These are phyloP conservation scores for Fraxinus dipetala DNA, from an alignment of 305 asterid species.

Conservation along the genomic window DNA sequence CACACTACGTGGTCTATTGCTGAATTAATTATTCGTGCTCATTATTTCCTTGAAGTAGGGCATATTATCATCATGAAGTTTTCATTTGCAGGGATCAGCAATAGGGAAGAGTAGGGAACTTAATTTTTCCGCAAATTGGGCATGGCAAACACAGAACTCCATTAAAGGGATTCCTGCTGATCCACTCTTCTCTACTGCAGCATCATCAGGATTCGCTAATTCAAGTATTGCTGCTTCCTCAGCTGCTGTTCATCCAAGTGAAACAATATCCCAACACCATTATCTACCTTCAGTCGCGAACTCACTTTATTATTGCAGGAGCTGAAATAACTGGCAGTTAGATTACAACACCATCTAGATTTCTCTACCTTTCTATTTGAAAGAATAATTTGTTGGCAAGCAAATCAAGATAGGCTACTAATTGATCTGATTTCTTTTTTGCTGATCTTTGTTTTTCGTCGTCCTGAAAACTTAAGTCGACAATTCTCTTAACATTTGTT, in stretches of 20 bases:
- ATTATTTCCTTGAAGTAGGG: not conserved
- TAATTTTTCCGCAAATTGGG: conserved; percentile 45
- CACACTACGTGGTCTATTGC: not conserved
- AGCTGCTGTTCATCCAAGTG: conserved; percentile 41
- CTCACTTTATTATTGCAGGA: conserved; percentile 35
- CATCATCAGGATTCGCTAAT: conserved; percentile 97
- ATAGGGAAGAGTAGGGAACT: conserved; percentile 50
- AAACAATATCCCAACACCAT: conserved; percentile 35
- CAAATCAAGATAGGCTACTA: conserved; percentile 10
- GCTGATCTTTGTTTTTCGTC: not conserved
- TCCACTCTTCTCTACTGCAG: conserved; percentile 68
- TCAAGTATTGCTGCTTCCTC: conserved; percentile 40
- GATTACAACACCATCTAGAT: conserved; percentile 2
- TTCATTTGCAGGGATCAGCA: conserved; percentile 56
- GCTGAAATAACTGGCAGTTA: conserved; percentile 30
- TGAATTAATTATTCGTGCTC: not conserved
- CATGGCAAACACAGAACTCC: conserved; percentile 33
- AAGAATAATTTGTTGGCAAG: conserved; percentile 23
- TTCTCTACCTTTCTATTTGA: conserved; percentile 2
- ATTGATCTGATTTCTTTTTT: conserved; percentile 13
- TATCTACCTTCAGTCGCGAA: conserved; percentile 36
- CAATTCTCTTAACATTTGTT: not conserved
- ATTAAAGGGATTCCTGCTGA: conserved; percentile 33
- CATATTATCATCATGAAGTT: not conserved
- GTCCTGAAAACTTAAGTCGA: not conserved